Evolutionary conservation across 257 asterid species (phyloP).

Genomic region (Solanum peruvianum): DNA sequence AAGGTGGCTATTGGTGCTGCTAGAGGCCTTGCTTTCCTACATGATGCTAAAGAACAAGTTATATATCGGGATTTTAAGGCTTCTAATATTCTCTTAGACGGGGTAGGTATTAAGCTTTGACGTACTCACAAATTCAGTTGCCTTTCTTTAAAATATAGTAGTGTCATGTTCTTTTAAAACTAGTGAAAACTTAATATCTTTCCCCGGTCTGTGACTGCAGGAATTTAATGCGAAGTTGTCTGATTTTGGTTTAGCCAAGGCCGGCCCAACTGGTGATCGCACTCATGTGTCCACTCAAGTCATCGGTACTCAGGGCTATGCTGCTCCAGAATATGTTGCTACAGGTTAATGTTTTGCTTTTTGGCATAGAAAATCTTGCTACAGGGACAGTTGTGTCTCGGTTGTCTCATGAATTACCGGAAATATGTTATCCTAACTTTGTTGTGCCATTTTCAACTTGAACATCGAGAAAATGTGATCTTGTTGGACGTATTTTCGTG

Average conservation of each 20-base stretch:
- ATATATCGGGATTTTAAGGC: slow-evolving; percentile 87
- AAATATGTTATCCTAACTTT: neutral
- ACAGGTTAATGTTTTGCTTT: slow-evolving; percentile 37
- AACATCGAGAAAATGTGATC: neutral
- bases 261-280: slow-evolving; percentile 85
- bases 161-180: neutral
- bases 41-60: slow-evolving; percentile 74
- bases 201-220: slow-evolving; percentile 20
- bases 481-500: neutral
- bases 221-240: slow-evolving; percentile 82
- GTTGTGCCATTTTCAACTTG: neutral
- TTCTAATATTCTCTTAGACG: slow-evolving; percentile 78
- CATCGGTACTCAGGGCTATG: slow-evolving; percentile 86
- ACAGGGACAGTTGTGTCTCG: neutral
- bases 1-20: slow-evolving; percentile 88
- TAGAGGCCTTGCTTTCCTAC: slow-evolving; percentile 75
- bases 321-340: slow-evolving; percentile 92
- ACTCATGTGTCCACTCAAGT: slow-evolving; percentile 90
- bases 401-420: neutral
- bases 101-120: slow-evolving; percentile 26
- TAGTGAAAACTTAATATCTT: neutral
- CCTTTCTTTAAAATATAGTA: neutral
- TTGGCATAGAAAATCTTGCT: neutral
- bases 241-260: slow-evolving; percentile 86
- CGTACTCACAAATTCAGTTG: neutral